phyloP scores from a whole-genome alignment of 371 early-diverging fungal species.

The Mucor piriformis region DNA sequence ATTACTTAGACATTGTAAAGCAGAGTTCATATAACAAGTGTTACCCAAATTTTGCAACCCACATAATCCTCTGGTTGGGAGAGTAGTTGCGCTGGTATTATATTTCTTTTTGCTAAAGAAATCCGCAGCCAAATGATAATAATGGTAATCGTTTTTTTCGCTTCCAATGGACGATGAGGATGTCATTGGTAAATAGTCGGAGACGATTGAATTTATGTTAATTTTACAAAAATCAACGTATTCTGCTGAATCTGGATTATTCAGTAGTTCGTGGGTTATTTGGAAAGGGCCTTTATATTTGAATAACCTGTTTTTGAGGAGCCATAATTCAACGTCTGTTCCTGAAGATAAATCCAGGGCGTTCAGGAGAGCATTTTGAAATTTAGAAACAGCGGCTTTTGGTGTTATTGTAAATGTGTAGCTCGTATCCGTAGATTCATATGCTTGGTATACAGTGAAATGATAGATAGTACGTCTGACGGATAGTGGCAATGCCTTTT shows the following conservation, averaged over 20 bases:
- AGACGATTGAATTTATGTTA: background rate
- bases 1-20: conserved; percentile 90
- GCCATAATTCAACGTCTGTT: conserved; percentile 6
- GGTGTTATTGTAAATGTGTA: conserved; percentile 6
- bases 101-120: background rate
- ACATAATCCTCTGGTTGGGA: conserved; percentile 43
- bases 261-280: background rate
- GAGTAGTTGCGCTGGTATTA: conserved; percentile 13
- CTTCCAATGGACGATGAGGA: background rate
- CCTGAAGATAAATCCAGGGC: background rate
- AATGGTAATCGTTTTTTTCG: background rate
- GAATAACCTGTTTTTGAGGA: background rate
- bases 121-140: conserved; percentile 9
- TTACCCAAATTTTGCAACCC: conserved; percentile 97
- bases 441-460: background rate
- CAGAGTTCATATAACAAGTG: conserved; percentile 97
- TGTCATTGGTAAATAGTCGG: background rate
- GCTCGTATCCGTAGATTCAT: background rate
- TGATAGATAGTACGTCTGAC: too few relatives aligned
- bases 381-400: background rate
- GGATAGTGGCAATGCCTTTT: too few relatives aligned
- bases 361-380: conserved; percentile 3
- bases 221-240: conserved; percentile 5
- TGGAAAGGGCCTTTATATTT: background rate
- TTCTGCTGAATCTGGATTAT: background rate